Evolutionary conservation across 805 yeast genomes (phyloP), one percentile per base, ranked within the genome.

Genomic region (Yarrowia divulgata): DNA sequence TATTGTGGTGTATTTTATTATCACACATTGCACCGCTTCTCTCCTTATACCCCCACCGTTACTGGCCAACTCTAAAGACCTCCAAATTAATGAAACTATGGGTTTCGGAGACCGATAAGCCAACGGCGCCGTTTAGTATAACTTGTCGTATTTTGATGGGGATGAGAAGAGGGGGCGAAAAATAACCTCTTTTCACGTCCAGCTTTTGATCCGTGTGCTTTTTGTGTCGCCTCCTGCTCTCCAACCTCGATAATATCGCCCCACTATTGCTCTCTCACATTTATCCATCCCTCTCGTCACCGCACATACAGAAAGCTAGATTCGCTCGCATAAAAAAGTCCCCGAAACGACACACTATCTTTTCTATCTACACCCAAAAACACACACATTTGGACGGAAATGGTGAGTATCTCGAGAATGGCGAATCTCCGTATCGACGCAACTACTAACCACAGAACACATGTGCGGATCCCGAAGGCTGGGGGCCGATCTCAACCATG

Each of bases 401-500:
- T 60, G 66, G 66, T 60, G 66, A 60, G 66, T 45, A 13, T 40
- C 43, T 40, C 43, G 18, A 40, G 10, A 8, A 2, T 3, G 5
- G 3, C 8, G 7, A 8, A n/a, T 3, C 18, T 6, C 32, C 6
- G 14, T 13, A 0, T 3, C 50, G 18, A n/a, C 18, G 42, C 29
- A 23, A 23, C 29, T 23, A 23, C 66, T 60, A 60, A 60, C 52
- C 40, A 23, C 66, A 60, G 66, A 60, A 67, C 43, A 49, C 69
- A 14, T 71, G 72, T 45, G 66, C 45, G 49, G 68, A 69, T 48
- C 52, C 43, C 23, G 76, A 75, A 39, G 81, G 81, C 29, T 78
- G 81, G 81, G 80, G 81, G 13, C 81, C 81, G 13, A 68, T 77
- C 35, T 72, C 78, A 16, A 72, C 72, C 12, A 69, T 55, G 23